Percentiles rank a stretch among this genome's conserved stretches.
phyloP scores from a whole-genome alignment of 1,284 basidiomycete genomes.

The Moesziomyces sp. region DNA sequence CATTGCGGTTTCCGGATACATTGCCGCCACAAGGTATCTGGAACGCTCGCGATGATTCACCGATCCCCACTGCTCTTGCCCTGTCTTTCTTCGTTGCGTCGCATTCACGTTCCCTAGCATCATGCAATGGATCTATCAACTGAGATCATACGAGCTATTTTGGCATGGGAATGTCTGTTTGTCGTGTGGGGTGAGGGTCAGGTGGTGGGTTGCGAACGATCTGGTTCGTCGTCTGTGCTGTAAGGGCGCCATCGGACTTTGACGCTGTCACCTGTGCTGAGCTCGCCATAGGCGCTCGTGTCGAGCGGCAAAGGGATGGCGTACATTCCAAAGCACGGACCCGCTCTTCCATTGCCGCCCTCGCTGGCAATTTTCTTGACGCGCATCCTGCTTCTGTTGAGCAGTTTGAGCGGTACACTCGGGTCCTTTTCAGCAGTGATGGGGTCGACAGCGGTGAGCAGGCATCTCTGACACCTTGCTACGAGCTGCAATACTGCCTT shows the following conservation, averaged over 20 bases:
- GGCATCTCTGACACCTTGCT: conserved; percentile 53
- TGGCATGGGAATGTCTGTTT: neutral
- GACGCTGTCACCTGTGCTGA: conserved; percentile 37
- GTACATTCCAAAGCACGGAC: conserved; percentile 61
- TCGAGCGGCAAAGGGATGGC: conserved; percentile 39
- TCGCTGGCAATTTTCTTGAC: conserved; percentile 30
- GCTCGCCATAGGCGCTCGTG: conserved; percentile 11
- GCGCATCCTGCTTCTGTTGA: conserved; percentile 38
- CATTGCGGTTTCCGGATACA: conserved; percentile 63
- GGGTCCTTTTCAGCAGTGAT: conserved; percentile 47
- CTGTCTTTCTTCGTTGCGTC: neutral
- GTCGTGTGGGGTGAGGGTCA: neutral
- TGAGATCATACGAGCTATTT: too few relatives aligned
- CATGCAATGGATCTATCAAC: too few relatives aligned
- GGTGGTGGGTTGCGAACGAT: conserved; percentile 6
- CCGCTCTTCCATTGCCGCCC: conserved; percentile 30
- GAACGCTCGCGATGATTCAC: conserved; percentile 37
- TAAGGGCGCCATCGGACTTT: conserved; percentile 31
- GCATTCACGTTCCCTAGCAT: neutral
- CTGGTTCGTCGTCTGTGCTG: conserved; percentile 32
- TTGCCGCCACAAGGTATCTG: conserved; percentile 64
- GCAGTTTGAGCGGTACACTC: conserved; percentile 48
- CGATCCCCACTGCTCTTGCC: neutral
- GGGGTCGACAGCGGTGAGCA: conserved; percentile 56
- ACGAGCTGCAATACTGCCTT: conserved; percentile 48